Conservation (phyloP, 2,329 filamentous ascomycete species). For the Epichloe coenophiala region DNA sequence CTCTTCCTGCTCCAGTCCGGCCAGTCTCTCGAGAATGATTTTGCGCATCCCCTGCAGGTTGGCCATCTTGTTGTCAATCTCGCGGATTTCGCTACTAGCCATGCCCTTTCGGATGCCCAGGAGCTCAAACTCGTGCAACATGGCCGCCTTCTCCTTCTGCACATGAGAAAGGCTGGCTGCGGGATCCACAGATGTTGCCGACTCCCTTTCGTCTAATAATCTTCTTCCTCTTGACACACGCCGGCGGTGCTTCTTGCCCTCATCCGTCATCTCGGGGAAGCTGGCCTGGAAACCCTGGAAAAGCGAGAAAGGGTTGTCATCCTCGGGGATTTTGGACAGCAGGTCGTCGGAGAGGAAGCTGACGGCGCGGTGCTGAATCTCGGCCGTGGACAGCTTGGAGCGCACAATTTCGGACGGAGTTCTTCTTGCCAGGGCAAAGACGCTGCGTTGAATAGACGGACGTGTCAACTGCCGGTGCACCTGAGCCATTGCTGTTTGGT, state of each 20-base stretch:
- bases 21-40: conserved; percentile 78
- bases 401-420: conserved; percentile 90
- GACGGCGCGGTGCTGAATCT: conserved; percentile 89
- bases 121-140: conserved; percentile 83
- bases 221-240: conserved; percentile 64
- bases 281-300: conserved; percentile 95
- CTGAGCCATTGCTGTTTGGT: conserved; percentile 76
- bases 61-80: conserved; percentile 93
- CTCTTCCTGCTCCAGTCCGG: conserved; percentile 81
- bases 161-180: conserved; percentile 59
- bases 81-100: conserved; percentile 88
- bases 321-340: conserved; percentile 75
- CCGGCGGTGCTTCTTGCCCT: conserved; percentile 56
- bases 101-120: conserved; percentile 90
- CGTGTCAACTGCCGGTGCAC: conserved; percentile 80
- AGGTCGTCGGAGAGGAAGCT: conserved; percentile 84
- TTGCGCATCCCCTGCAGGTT: conserved; percentile 88
- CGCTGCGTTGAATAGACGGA: conserved; percentile 71
- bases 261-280: conserved; percentile 57
- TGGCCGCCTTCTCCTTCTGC: conserved; percentile 63
- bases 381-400: conserved; percentile 74
- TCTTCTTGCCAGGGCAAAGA: conserved; percentile 83
- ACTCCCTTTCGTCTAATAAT: conserved; percentile 47
- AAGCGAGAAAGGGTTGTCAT: conserved; percentile 74
- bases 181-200: conserved; percentile 37